These are phyloP conservation scores for Trichoderma orchidacearum DNA, from an alignment of 495 filamentous ascomycete species.

Conservation along the genomic window DNA sequence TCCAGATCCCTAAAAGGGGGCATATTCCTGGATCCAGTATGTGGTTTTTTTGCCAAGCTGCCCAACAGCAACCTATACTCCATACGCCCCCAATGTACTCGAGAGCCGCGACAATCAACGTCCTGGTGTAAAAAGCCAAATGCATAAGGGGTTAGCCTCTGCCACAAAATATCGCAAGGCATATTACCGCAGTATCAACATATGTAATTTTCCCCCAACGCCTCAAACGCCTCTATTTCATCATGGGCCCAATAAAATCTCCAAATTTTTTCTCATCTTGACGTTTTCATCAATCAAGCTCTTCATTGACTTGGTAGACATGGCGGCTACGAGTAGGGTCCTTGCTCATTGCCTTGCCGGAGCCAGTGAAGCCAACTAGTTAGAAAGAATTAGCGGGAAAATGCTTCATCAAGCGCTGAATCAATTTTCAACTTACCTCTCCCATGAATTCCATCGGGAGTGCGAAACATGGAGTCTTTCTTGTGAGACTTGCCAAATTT, in stretches of 20 bases:
- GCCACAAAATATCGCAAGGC: background rate
- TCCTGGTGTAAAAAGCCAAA: background rate
- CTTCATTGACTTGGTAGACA: conserved; percentile 71
- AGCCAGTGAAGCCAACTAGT: conserved; percentile 87
- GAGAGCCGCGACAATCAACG: background rate
- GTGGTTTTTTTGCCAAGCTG: background rate
- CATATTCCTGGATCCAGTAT: background rate
- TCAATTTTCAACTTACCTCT: conserved; percentile 46
- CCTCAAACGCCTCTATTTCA: background rate
- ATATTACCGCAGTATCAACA: background rate
- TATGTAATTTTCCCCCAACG: background rate
- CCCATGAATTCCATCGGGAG: conserved; percentile 70
- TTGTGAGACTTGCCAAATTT: conserved; percentile 59
- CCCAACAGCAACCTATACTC: background rate
- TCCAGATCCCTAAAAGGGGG: background rate
- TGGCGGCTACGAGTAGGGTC: conserved; percentile 72
- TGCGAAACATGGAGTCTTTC: conserved; percentile 97
- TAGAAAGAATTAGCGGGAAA: conserved; percentile 20
- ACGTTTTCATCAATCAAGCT: conserved; percentile 40
- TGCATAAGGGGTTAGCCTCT: background rate
- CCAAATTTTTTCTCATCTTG: background rate
- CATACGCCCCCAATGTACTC: background rate
- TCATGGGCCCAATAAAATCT: background rate
- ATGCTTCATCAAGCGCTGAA: background rate
- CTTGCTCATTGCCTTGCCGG: conserved; percentile 87